Conservation (phyloP, 148 eudicot genomes). For the Rhododendron henanense region DNA sequence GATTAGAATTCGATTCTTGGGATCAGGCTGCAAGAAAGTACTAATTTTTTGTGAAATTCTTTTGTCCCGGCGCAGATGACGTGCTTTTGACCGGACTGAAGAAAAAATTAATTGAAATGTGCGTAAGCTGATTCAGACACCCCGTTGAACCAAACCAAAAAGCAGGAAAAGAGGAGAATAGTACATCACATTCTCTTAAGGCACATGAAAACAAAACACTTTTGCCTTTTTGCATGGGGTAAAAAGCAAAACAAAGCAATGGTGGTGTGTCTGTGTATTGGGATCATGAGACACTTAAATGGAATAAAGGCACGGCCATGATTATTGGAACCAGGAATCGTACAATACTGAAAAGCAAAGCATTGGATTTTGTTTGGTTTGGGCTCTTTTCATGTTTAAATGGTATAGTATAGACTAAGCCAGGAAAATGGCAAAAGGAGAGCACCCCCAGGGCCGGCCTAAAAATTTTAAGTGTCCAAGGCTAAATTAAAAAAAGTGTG, state of each 20-base stretch:
- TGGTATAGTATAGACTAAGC: neutral
- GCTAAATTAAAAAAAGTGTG: no score
- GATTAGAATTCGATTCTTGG: no score
- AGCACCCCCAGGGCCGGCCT: no score
- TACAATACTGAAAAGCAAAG: neutral
- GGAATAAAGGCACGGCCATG: neutral
- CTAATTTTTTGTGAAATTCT: no score
- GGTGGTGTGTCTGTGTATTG: neutral
- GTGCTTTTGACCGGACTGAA: no score
- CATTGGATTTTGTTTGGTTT: neutral
- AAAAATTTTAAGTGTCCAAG: no score
- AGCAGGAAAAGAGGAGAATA: neutral
- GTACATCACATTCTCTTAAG: neutral
- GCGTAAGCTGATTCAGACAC: no score
- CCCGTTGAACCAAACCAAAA: neutral
- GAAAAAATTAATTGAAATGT: accelerated
- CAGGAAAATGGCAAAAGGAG: no score
- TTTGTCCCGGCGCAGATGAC: no score
- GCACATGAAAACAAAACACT: neutral
- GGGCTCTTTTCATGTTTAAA: neutral
- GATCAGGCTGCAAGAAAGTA: no score
- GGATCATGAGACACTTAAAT: neutral
- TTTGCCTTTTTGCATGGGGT: neutral
- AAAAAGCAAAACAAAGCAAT: neutral
- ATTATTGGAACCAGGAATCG: neutral